phyloP scores from a whole-genome alignment of 768 basidiomycete genomes.

The Galerina sulciceps region DNA sequence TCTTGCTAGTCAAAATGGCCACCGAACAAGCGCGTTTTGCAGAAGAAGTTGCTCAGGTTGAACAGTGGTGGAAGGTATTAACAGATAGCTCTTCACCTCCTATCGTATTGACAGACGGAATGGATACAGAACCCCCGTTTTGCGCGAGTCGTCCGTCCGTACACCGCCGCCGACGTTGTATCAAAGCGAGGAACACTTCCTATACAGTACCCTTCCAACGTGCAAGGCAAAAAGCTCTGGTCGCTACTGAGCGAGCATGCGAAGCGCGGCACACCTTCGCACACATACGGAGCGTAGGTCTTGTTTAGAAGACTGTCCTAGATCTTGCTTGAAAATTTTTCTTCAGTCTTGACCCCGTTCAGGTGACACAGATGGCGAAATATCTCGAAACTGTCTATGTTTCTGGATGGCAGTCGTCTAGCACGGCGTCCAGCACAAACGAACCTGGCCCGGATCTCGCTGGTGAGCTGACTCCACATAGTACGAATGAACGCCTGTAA shows the following conservation, averaged over 20 bases:
- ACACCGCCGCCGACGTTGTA: conserved; percentile 92
- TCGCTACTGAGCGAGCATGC: conserved; percentile 75
- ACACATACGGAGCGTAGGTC: conserved; percentile 98
- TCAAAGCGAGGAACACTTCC: conserved; percentile 89
- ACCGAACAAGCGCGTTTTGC: conserved; percentile 72
- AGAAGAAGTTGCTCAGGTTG: conserved; percentile 82
- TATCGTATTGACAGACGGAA: conserved; percentile 9
- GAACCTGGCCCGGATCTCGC: conserved; percentile 99
- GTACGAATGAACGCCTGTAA: background rate
- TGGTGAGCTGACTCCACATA: conserved; percentile 49
- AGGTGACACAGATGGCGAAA: conserved; percentile 98
- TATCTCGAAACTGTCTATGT: conserved; percentile 99
- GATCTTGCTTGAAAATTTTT: conserved; percentile 4
- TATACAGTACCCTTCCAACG: conserved; percentile 85
- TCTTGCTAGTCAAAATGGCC: conserved; percentile 49
- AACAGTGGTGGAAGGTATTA: conserved; percentile 90
- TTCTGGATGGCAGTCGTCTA: conserved; percentile 94
- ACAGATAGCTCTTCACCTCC: background rate
- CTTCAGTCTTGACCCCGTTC: conserved; percentile 92
- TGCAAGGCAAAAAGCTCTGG: conserved; percentile 88
- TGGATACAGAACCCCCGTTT: conserved; percentile 78
- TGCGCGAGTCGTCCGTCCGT: conserved; percentile 84
- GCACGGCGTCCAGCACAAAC: conserved; percentile 90
- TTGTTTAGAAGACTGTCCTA: background rate
- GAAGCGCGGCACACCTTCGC: conserved; percentile 78